Conservation (phyloP, 176 grass and related monocot species). For the Avena atlantica region DNA sequence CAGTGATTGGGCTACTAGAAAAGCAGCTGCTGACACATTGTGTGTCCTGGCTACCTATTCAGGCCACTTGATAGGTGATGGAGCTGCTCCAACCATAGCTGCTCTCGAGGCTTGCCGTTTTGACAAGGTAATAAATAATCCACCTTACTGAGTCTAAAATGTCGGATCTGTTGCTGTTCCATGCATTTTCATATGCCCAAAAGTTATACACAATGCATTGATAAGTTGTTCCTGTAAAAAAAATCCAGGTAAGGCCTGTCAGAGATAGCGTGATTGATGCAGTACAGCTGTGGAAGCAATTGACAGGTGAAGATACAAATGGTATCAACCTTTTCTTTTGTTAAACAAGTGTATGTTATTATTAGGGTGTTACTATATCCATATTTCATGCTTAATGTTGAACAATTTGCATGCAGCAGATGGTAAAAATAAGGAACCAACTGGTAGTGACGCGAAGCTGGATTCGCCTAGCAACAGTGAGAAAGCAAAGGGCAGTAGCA, state of each 20-base stretch:
- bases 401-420: slow-evolving; percentile 54
- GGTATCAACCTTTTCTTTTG: slow-evolving; percentile 49
- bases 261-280: slow-evolving; percentile 97
- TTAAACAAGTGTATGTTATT: neutral
- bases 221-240: slow-evolving; percentile 10
- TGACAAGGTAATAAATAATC: slow-evolving; percentile 79
- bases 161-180: slow-evolving; percentile 7
- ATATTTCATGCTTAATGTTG: neutral
- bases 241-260: slow-evolving; percentile 86
- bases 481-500: slow-evolving; percentile 57
- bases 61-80: slow-evolving; percentile 80
- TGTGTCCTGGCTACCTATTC: slow-evolving; percentile 77
- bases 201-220: slow-evolving; percentile 5
- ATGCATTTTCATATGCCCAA: slow-evolving; percentile 30
- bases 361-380: slow-evolving; percentile 11
- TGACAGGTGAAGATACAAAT: slow-evolving; percentile 69
- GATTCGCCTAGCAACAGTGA: slow-evolving; percentile 71
- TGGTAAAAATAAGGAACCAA: slow-evolving; percentile 60
- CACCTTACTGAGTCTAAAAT: neutral
- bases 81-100: slow-evolving; percentile 66
- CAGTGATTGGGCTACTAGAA: slow-evolving; percentile 93
- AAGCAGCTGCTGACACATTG: slow-evolving; percentile 92
- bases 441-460: slow-evolving; percentile 64
- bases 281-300: slow-evolving; percentile 85
- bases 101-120: slow-evolving; percentile 93